Evolutionary conservation across 2,329 filamentous ascomycete species (phyloP).

Genomic region (Thelonectria olida): DNA sequence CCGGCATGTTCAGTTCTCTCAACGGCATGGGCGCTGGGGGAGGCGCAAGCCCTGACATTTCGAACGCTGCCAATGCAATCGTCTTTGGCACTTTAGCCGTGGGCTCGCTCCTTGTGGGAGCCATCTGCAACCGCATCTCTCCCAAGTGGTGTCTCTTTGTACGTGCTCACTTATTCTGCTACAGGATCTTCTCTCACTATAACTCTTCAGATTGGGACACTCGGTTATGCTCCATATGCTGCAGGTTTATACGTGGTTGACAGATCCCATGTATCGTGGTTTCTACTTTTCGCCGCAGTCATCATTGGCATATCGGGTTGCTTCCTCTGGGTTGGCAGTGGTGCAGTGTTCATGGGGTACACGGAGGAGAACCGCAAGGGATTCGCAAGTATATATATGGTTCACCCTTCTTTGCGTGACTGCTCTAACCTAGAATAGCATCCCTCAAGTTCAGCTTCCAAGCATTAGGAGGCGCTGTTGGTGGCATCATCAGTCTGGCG

Average conservation of each 20-base stretch:
- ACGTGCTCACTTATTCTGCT: not conserved
- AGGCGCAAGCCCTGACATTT: not conserved
- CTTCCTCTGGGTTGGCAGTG: conserved; percentile 75
- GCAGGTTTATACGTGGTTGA: conserved; percentile 74
- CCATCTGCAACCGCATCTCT: not conserved
- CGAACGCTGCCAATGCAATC: conserved; percentile 56
- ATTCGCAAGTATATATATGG: not conserved
- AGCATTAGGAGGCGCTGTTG: not conserved
- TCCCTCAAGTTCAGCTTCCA: conserved; percentile 6
- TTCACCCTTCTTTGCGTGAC: not conserved
- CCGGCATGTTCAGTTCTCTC: conserved; percentile 8
- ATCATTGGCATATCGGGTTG: conserved; percentile 71
- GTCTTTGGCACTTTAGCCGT: conserved; percentile 56
- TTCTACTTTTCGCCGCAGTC: conserved; percentile 69
- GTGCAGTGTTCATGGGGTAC: conserved; percentile 68
- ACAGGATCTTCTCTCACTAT: conserved; percentile 51
- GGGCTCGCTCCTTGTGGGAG: conserved; percentile 40
- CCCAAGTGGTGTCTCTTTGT: not conserved
- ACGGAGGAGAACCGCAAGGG: conserved; percentile 39
- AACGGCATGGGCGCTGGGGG: conserved; percentile 7
- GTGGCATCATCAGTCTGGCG: not conserved
- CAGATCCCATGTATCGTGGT: conserved; percentile 68
- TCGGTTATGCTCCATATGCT: conserved; percentile 72
- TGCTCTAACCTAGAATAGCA: not conserved
- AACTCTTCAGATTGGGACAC: conserved; percentile 49